Base-by-base conservation (phyloP, 441 rosid species). In the Adansonia grandidieri region DNA sequence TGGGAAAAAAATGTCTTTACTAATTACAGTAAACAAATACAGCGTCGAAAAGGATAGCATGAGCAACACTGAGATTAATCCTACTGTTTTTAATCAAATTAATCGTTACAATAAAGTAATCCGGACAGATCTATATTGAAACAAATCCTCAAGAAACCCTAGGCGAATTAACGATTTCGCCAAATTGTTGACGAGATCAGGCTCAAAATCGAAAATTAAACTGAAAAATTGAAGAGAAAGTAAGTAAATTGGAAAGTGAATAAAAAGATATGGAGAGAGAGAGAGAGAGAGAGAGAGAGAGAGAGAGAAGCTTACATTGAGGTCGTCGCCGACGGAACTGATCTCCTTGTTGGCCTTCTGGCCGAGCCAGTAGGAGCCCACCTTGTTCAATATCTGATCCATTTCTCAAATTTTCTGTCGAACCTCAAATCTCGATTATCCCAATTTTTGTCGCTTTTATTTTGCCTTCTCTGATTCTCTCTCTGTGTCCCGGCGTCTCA, bases 341-440 rank as follows among this genome's bases (percentile, higher is more conserved):
- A 61, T 61, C 66, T 61, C 42, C 66, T 61, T 61, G 66, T 61
- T 61, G 66, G 66, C 42, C 66, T 61, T 61, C 66, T 24, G 66
- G 40, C 66, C 66, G 6, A 61, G 66, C 66, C 66, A 61, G 13
- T 61, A 61, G n/a, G 66, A 61, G 15, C 66, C 66, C 66, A 61
- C 66, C 66, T 61, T 61, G 66, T 61, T 61, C 66, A 61, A 61
- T 9, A 61, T 61, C 66, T 24, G 66, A 61, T 61, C 42, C 66
- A 61, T 61, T 10, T 58, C 28, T 7, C 9, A 20, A 58, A 53
- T 53, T 13, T 53, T 53, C 7, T 15, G 57, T 53, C 14, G 66
- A 61, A 61, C 28, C 37, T 24, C 66, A 61, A 61, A 61, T 61
- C 66, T 61, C 40, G 65, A 61, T 22, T 60, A 60, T 28, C 32